These are phyloP conservation scores for Saccharomyces pastorianus DNA, from an alignment of 1,139 yeast species.

Conservation along the genomic window DNA sequence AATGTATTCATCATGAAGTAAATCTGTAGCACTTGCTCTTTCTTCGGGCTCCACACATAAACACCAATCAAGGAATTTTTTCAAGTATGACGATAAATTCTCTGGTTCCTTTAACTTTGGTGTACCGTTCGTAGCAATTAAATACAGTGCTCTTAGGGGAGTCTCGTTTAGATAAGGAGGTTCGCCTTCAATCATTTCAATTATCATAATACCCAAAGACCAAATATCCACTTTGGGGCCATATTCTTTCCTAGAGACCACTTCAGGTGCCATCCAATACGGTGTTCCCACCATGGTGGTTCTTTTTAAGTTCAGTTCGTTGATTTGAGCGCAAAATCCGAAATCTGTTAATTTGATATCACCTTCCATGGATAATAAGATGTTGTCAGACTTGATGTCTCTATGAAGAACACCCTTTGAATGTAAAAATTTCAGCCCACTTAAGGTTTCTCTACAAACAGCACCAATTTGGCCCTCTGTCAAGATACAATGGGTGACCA, in stretches of 20 bases:
- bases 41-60: slow-evolving; percentile 72
- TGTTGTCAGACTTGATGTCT: slow-evolving; percentile 92
- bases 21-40: slow-evolving; percentile 69
- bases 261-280: no score
- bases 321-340: slow-evolving; percentile 85
- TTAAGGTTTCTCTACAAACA: slow-evolving; percentile 82
- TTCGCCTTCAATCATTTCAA: slow-evolving; percentile 96
- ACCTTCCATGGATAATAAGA: slow-evolving; percentile 72
- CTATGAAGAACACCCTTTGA: slow-evolving; percentile 92
- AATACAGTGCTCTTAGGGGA: slow-evolving; percentile 72
- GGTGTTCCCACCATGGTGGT: no score
- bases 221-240: slow-evolving; percentile 94
- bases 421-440: slow-evolving; percentile 81
- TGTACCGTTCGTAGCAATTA: slow-evolving; percentile 89
- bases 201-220: slow-evolving; percentile 92
- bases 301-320: slow-evolving; percentile 18
- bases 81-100: slow-evolving; percentile 54
- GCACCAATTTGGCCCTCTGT: slow-evolving; percentile 95
- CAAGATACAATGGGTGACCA: slow-evolving; percentile 90
- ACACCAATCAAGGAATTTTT: slow-evolving; percentile 63
- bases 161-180: slow-evolving; percentile 95
- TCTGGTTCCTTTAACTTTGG: slow-evolving; percentile 84
- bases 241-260: slow-evolving; percentile 63
- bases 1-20: slow-evolving; percentile 63
- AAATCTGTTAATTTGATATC: slow-evolving; percentile 84